These are phyloP conservation scores for Lizonia empirigonia DNA, from an alignment of 2,329 filamentous ascomycete species.

Conservation along the genomic window DNA sequence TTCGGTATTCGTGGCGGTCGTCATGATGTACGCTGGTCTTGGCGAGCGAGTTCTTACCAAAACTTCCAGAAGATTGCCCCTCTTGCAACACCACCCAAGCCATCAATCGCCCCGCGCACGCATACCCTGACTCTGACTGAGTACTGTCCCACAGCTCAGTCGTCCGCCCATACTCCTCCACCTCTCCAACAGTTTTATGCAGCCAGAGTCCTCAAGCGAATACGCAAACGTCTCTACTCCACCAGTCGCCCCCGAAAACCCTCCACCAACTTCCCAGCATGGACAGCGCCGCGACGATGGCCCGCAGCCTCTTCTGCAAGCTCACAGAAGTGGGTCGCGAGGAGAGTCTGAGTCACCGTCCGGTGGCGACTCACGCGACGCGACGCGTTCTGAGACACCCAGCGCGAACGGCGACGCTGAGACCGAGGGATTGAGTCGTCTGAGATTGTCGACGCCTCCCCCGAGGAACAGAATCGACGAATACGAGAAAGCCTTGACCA, in stretches of 20 bases:
- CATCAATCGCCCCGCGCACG: constrained; percentile 26
- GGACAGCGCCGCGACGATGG: constrained; percentile 57
- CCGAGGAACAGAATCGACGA: constrained; percentile 59
- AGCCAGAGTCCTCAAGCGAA: constrained; percentile 62
- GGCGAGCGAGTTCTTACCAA: constrained; percentile 2
- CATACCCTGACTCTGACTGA: constrained; percentile 38
- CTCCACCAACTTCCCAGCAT: constrained; percentile 60
- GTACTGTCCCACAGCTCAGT: constrained; percentile 60
- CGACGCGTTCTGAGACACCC: constrained; percentile 28
- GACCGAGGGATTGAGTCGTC: constrained; percentile 37
- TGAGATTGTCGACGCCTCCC: constrained; percentile 39
- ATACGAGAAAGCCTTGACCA: constrained; percentile 58
- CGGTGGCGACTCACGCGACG: constrained; percentile 26
- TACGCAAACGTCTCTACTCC: constrained; percentile 53
- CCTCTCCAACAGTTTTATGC: constrained; percentile 64
- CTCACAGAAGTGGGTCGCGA: constrained; percentile 45
- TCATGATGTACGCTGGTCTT: constrained; percentile 14
- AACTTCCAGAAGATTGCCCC: constrained; percentile 14
- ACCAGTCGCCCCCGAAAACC: constrained; percentile 48
- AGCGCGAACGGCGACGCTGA: constrained; percentile 12
- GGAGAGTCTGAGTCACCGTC: constrained; percentile 28
- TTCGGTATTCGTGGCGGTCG: constrained; percentile 1
- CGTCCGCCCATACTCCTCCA: constrained; percentile 44
- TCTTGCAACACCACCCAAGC: constrained; percentile 20
- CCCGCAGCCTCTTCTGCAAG: constrained; percentile 51